Evolutionary conservation across 2,329 filamentous ascomycete species (phyloP), one percentile per base, ranked within the genome.

Genomic region (Fusarium decemcellulare): DNA sequence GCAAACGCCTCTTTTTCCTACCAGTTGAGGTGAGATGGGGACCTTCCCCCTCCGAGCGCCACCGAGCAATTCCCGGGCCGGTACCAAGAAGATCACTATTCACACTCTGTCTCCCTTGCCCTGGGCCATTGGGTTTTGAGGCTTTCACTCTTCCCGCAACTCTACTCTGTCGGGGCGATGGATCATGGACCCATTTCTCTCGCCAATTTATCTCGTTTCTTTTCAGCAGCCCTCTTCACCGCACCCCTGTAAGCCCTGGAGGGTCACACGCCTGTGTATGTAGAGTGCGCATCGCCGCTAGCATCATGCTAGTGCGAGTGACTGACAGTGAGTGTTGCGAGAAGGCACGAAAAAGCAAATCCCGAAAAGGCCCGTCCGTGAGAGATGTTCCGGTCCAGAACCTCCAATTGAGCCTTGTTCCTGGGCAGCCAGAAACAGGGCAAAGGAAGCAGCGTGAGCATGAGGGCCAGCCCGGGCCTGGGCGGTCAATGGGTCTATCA

Each of bases 261-360:
- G 53, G 43, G 53, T 55, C 52, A 59, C 48, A 54, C 50, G 58
- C 47, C 27, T 30, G 30, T 51, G 14, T 52, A 43, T 4, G 18
- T 23, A 23, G 18, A 23, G 18, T 23, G 23, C 32, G 58, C 58
- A 59, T 54, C 57, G 50, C 42, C 18, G 58, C 58, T 60, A 60
- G 39, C 12, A 15, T 47, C 12, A 15, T 47, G 32, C 51, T 63
- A 43, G 56, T 40, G 56, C 18, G 30, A 44, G 29, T 46, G 48
- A 59, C 48, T 43, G 43, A 52, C 53, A 56, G 51, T 51, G 47
- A 37, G 52, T 60, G 55, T 65, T 34, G 48, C 15, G 52, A 56
- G 44, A 61, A 55, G 50, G 37, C 51, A 51, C 37, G 23, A 51
- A 70, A 72, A 72, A 71, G 63, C 55, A 71, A 68, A 66, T 11